phyloP scores from a whole-genome alignment of 1,284 basidiomycete species.

The Microbotryum scabiosae region DNA sequence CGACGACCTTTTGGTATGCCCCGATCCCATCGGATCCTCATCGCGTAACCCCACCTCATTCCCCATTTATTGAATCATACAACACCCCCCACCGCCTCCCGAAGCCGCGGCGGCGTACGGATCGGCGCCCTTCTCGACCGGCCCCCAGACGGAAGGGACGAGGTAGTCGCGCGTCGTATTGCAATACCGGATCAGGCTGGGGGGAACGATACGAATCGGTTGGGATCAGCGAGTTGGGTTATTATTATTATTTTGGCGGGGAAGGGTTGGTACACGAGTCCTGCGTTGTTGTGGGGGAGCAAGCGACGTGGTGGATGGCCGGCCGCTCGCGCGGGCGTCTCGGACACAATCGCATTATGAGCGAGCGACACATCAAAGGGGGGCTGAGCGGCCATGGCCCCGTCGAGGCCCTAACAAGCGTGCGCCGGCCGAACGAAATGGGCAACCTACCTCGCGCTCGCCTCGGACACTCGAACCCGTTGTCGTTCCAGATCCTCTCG shows the following conservation, averaged over 20 bases:
- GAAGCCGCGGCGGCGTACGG: conserved; percentile 62
- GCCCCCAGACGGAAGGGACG: conserved; percentile 87
- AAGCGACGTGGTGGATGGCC: background rate
- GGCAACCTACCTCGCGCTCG: conserved; percentile 65
- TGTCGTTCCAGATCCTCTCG: conserved; percentile 82
- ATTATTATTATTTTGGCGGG: too few relatives aligned
- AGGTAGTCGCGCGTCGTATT: conserved; percentile 81
- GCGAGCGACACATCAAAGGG: too few relatives aligned
- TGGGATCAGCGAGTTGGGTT: background rate
- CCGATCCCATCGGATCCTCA: too few relatives aligned
- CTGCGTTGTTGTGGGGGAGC: background rate
- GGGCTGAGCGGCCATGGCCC: too few relatives aligned
- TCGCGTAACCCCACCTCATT: too few relatives aligned
- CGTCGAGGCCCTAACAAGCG: too few relatives aligned
- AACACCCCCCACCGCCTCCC: conserved; percentile 49
- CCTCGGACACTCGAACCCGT: conserved; percentile 80
- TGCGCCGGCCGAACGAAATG: too few relatives aligned
- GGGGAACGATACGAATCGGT: background rate
- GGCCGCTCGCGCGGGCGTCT: too few relatives aligned
- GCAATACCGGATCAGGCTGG: conserved; percentile 80
- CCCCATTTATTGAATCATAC: conserved; percentile 26
- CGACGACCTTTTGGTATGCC: background rate
- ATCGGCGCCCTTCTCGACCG: conserved; percentile 74
- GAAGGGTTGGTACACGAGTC: too few relatives aligned
- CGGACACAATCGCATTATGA: too few relatives aligned